Conservation (phyloP, 2,329 filamentous ascomycete species). For the Penicillium sp. region DNA sequence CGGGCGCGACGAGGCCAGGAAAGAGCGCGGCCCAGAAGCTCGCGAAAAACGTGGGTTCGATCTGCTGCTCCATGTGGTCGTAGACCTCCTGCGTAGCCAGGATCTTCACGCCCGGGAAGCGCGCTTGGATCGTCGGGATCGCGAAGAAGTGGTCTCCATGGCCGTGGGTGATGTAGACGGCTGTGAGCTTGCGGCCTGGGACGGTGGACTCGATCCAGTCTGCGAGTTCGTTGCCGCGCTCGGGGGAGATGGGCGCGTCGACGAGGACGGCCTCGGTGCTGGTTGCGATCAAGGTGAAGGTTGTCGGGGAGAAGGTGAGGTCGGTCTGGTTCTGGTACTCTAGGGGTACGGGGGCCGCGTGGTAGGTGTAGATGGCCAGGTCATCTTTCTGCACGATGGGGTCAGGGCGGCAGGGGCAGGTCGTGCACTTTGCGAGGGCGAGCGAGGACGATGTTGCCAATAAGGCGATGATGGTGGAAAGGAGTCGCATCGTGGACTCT, state of each 20-base stretch:
- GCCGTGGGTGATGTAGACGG: constrained; percentile 51
- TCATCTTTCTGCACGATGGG: background rate
- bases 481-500: background rate
- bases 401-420: background rate
- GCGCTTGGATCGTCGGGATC: background rate
- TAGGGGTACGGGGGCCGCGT: constrained; percentile 11
- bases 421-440: background rate
- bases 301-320: background rate
- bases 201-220: constrained; percentile 44
- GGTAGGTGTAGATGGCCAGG: background rate
- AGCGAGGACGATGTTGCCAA: background rate
- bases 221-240: constrained; percentile 36
- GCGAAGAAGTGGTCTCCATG: constrained; percentile 35
- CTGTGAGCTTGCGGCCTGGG: constrained; percentile 33
- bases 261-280: constrained; percentile 43
- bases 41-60: background rate
- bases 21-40: background rate
- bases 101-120: background rate
- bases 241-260: constrained; percentile 39
- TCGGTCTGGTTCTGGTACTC: constrained; percentile 4
- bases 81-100: constrained; percentile 12
- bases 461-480: background rate
- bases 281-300: constrained; percentile 30
- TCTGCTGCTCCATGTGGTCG: constrained; percentile 15
- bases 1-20: background rate